These are phyloP conservation scores for Cenchrus americanus DNA, from an alignment of 176 grass and related monocot species.

Conservation along the genomic window DNA sequence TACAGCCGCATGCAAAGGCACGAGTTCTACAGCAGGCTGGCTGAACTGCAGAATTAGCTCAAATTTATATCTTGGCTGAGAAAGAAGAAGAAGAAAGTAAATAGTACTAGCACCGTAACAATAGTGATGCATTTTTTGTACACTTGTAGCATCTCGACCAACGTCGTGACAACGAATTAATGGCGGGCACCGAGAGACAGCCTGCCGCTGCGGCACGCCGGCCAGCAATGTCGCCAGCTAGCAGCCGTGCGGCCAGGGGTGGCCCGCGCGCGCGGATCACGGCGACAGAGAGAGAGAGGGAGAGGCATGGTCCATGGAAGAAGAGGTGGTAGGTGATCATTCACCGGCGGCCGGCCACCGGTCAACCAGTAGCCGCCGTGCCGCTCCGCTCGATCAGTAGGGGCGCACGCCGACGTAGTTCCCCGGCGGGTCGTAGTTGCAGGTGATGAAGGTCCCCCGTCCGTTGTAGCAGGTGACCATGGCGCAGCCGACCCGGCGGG, in stretches of 20 bases:
- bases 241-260: not conserved
- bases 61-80: not conserved
- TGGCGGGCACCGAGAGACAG: not conserved
- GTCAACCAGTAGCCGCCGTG: too few relatives aligned
- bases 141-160: conserved; percentile 39
- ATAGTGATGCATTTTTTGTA: conserved; percentile 42
- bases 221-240: not conserved
- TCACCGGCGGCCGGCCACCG: not conserved
- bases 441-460: conserved; percentile 63
- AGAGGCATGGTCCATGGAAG: too few relatives aligned
- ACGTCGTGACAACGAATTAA: conserved; percentile 20
- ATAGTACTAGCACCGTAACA: not conserved
- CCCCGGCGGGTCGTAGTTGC: conserved; percentile 80
- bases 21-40: not conserved
- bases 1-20: not conserved
- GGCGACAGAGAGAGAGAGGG: not conserved
- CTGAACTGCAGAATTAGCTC: not conserved
- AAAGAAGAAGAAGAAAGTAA: not conserved
- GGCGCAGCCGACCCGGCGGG: conserved; percentile 51
- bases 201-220: not conserved
- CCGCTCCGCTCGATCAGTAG: conserved; percentile 51
- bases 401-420: conserved; percentile 73
- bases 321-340: not conserved
- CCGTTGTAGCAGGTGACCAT: conserved; percentile 53
- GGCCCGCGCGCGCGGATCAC: not conserved